Conservation (phyloP, 2,329 filamentous ascomycete genomes). For the Alternaria sp. region DNA sequence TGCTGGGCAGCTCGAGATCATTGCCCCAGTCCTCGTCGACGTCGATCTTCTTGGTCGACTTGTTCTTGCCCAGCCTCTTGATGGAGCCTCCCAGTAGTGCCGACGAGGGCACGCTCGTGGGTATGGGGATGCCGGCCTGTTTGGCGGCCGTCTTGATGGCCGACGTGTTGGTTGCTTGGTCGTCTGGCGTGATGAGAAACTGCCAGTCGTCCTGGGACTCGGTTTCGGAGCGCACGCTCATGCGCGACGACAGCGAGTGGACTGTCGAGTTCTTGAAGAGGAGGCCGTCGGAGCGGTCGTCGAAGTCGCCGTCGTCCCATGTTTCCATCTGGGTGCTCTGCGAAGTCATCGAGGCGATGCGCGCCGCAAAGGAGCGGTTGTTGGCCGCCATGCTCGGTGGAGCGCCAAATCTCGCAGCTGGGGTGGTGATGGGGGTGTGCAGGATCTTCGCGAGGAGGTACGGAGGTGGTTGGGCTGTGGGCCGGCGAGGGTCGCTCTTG, state of each 20-base stretch:
- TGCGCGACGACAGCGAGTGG: conserved; percentile 80
- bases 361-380: conserved; percentile 51
- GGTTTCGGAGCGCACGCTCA: conserved; percentile 84
- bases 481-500: conserved; percentile 15
- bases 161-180: conserved; percentile 82
- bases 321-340: conserved; percentile 68
- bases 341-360: conserved; percentile 63
- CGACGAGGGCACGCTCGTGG: conserved; percentile 83
- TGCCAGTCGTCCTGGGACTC: conserved; percentile 85
- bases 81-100: conserved; percentile 93
- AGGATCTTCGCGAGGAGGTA: conserved; percentile 17
- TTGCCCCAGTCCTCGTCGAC: conserved; percentile 62
- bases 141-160: conserved; percentile 83
- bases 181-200: conserved; percentile 81
- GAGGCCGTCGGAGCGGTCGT: conserved; percentile 63
- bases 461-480: conserved; percentile 19
- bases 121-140: conserved; percentile 89
- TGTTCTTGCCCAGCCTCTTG: conserved; percentile 76
- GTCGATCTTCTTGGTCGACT: conserved; percentile 54
- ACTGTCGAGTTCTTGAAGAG: conserved; percentile 75
- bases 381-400: conserved; percentile 40
- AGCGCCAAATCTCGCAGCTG: conserved; percentile 28
- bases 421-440: conserved; percentile 24
- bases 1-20: conserved; percentile 57
- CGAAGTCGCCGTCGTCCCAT: conserved; percentile 65